A percentile compares a stretch with the other conserved stretches of the same genome.
These are phyloP conservation scores for Cenchrus purpureus DNA, from an alignment of 176 grass and related monocot species.

Conservation along the genomic window DNA sequence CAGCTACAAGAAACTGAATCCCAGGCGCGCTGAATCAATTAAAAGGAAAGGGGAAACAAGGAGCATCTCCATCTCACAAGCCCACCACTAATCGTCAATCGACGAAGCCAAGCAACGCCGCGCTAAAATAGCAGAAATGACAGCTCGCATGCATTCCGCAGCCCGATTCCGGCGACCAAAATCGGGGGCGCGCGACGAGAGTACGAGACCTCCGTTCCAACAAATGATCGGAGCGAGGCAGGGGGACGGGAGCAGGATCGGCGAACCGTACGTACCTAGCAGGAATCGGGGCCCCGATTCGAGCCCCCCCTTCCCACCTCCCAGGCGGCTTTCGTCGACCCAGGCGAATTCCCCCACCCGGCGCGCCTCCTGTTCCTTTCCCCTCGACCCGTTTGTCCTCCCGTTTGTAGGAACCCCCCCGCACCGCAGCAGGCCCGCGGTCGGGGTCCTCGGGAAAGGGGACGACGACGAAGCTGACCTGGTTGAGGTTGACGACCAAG, in stretches of 20 bases:
- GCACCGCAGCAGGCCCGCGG: conserved; percentile 13
- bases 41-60: background rate
- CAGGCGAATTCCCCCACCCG: too few species aligned
- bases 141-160: too few species aligned
- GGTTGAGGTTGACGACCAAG: background rate
- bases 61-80: background rate
- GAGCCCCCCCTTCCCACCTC: background rate
- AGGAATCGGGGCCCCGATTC: background rate
- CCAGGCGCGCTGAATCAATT: background rate
- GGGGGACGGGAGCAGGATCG: background rate
- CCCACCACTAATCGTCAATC: background rate
- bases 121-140: background rate
- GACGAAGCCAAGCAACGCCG: too few species aligned
- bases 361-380: background rate
- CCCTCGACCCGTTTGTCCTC: background rate
- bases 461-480: background rate
- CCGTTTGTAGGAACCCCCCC: conserved; percentile 25
- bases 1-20: background rate
- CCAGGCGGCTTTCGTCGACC: background rate
- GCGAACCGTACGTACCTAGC: conserved; percentile 11
- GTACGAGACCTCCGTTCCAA: too few species aligned
- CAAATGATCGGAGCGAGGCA: background rate
- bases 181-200: too few species aligned
- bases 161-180: too few species aligned
- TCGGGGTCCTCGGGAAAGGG: background rate